phyloP scores from a whole-genome alignment of 139 green algal species.

The Microglena sp. region DNA sequence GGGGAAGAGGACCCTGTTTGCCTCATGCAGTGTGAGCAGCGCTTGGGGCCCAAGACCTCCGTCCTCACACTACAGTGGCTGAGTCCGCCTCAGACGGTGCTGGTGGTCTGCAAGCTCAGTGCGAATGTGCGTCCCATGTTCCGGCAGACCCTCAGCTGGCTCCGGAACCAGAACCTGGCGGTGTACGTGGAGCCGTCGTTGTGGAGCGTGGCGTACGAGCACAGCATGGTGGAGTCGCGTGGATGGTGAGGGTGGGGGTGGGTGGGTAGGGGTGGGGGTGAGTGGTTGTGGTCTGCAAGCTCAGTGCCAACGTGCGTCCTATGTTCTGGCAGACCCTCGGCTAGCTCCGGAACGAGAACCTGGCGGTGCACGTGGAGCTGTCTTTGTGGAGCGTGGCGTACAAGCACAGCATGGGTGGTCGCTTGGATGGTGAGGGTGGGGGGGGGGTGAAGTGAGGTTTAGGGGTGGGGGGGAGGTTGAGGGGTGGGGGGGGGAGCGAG shows the following conservation, averaged over 20 bases:
- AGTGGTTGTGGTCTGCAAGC: not conserved
- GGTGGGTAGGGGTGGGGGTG: not conserved
- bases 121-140: constrained; percentile 8
- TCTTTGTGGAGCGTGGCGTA: not conserved
- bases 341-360: not conserved
- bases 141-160: constrained; percentile 1
- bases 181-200: constrained; percentile 13
- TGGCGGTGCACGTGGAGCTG: not conserved
- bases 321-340: not conserved
- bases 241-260: not conserved
- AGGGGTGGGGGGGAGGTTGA: too few relatives aligned
- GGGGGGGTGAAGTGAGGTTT: too few relatives aligned
- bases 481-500: too few relatives aligned
- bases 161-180: constrained; percentile 8
- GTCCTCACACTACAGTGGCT: too few relatives aligned
- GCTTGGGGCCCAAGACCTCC: too few relatives aligned
- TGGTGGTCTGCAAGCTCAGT: constrained; percentile 29
- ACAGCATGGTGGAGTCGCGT: too few relatives aligned
- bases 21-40: too few relatives aligned
- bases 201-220: too few relatives aligned
- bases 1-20: too few relatives aligned
- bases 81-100: too few relatives aligned
- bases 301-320: not conserved
- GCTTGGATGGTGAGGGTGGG: too few relatives aligned
- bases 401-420: too few relatives aligned